Percentiles rank a stretch among this genome's conserved stretches.
Conservation (phyloP, 768 basidiomycete species). For the Inosperma sp. region DNA sequence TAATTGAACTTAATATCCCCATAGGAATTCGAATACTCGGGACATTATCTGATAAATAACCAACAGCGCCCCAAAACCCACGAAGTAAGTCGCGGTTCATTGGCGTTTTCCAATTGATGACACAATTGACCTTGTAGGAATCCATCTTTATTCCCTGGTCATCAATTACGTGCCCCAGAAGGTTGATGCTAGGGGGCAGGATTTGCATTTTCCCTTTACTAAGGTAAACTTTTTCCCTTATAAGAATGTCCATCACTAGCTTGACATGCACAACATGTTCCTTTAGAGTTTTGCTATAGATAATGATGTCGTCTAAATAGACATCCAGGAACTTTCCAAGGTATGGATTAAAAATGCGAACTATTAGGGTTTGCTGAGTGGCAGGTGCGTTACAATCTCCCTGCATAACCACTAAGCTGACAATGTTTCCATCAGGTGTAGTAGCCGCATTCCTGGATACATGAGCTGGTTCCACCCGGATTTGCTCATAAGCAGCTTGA, state of each 20-base stretch:
- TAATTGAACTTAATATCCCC: conserved; percentile 24
- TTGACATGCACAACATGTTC: conserved; percentile 32
- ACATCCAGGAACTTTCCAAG: conserved; percentile 39
- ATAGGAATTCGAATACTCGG: conserved; percentile 31
- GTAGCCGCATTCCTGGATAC: conserved; percentile 26
- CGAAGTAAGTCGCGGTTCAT: conserved; percentile 27
- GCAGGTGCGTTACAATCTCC: conserved; percentile 34
- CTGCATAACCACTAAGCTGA: conserved; percentile 31
- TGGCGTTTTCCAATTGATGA: conserved; percentile 30
- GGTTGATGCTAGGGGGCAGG: conserved; percentile 25
- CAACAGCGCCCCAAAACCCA: conserved; percentile 25
- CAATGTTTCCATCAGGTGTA: conserved; percentile 43
- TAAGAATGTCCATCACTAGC: conserved; percentile 28
- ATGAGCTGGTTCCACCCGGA: conserved; percentile 25
- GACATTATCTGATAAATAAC: conserved; percentile 29
- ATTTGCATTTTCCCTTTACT: conserved; percentile 31
- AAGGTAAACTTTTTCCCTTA: conserved; percentile 31
- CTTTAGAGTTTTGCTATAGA: conserved; percentile 35
- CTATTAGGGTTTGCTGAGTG: conserved; percentile 43
- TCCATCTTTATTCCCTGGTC: conserved; percentile 37
- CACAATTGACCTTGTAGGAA: conserved; percentile 35
- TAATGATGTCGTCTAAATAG: conserved; percentile 31
- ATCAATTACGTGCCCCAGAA: conserved; percentile 26
- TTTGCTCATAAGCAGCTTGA: conserved; percentile 37
- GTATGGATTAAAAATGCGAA: conserved; percentile 31